Base-by-base conservation (phyloP, 257 asterid species). In the Orobanche coerulescens region DNA sequence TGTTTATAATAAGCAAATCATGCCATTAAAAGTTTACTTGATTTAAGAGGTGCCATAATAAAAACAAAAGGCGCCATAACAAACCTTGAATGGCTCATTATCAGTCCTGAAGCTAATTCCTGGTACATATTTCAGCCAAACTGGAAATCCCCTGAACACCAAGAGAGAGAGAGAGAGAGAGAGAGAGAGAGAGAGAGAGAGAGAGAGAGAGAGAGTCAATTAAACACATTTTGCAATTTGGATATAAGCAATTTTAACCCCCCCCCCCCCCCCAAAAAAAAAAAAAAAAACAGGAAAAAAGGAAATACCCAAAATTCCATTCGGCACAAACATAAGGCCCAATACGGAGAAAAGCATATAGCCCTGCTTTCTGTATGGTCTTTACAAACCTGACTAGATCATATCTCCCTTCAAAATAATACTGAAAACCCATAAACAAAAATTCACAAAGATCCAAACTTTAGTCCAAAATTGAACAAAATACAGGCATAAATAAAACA, bases 281-380 rank as follows among this genome's bases (percentile, higher is more conserved):
- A n/a, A n/a, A 11, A 40, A 5, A 39, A 19, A 58, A 37, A 47
- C 34, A 73, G 30, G 19, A 53, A 18, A 14, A 52, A 2, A 24
- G 34, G 24, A 48, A 57, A 40, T 84, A 87, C 97, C 97, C 97
- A 39, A 87, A 90, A 58, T 90, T 90, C 96, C 97, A 90, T 36
- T 90, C 97, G 0, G 93, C 97, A 52, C 97, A 90, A 64, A 87
- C 86, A 73, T 90, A 90, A 73, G 97, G 97, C n/a, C 97, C 97
- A 64, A 90, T 79, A 20, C 97, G 83, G 23, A 87, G 81, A 77
- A 76, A 85, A 74, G 85, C 95, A 79, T 87, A 84, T 0, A 90
- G 75, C 70, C 97, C 96, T 40, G 93, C 95, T 76, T 73, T 77
- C 78, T 87, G 90, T 10, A 87, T 79, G 66, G 87, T 81, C 78